Evolutionary conservation across 768 basidiomycete genomes (phyloP), one percentile per base, ranked within the genome.

Genomic region (Phylloporus sp.): DNA sequence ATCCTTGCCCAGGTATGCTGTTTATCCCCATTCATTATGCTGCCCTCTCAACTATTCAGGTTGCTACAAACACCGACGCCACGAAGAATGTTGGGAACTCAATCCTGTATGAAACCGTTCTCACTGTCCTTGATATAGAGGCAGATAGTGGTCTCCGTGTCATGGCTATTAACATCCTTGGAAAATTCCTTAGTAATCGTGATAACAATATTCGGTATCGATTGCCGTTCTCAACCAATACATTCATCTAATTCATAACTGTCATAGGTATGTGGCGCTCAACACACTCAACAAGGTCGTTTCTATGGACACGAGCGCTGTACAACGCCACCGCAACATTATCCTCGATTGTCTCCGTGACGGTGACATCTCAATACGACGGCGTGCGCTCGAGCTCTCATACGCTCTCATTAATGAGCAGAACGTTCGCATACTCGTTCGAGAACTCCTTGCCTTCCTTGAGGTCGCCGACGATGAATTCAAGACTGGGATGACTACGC

Each of bases 331-430:
- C 69, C 88, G 94, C 23, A 94, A 95, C 69, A 98, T 91, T 59
- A 97, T 99, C 58, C 84, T 99, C n/a, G 95, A 98, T 68, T 99
- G 97, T 74, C 75, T 99, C 34, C 86, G 95, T n/a, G 97, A 99
- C 59, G 97, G 95, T 10, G 97, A 98, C 60, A 97, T 99, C 50
- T 99, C 97, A 10, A 99, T 99, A 65, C 85, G 97, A 29, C 85
- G 97, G 39, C 86, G 97, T 50, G 97, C 97, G 1, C 82, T 99
- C 28, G 97, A 98, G 69, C 79, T 99, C 2, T 97, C 94, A 11
- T 99, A 98, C 67, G 95, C 95, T 0, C 81, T 99, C 48, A 92
- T 97, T 68, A 95, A 97, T 65, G 95, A 98, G 61, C 77, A 81
- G 57, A 98, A 97, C 63, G 91, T 99, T 40, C 86, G 93, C 32